A percentile compares a stretch with the other conserved stretches of the same genome.
Conservation (phyloP, 768 basidiomycete genomes). For the Hysterangium stoloniferum region DNA sequence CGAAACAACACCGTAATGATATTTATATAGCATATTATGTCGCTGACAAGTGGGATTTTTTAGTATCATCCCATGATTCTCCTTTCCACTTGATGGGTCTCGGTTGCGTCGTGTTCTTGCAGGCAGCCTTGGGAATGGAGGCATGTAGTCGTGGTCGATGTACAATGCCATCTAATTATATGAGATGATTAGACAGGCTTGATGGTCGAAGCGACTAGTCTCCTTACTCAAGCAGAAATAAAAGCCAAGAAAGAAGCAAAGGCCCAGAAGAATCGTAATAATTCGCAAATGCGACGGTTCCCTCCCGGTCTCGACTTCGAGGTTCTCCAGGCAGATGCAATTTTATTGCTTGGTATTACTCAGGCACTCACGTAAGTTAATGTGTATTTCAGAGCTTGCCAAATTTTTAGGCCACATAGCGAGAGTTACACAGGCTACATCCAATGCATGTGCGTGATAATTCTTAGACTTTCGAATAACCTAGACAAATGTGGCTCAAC, state of each 20-base stretch:
- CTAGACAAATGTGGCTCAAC: background rate
- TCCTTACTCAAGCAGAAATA: constrained; percentile 51
- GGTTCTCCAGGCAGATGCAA: constrained; percentile 63
- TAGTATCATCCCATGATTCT: constrained; percentile 44
- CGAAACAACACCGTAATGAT: constrained; percentile 26
- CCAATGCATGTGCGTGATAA: constrained; percentile 65
- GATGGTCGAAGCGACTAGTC: constrained; percentile 54
- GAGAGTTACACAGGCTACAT: constrained; percentile 75
- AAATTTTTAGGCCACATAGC: constrained; percentile 26
- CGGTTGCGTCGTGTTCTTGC: constrained; percentile 65
- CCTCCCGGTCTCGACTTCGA: constrained; percentile 68
- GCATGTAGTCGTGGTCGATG: constrained; percentile 26
- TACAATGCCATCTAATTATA: background rate
- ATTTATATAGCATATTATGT: background rate
- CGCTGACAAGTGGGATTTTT: constrained; percentile 6
- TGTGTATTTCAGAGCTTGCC: background rate
- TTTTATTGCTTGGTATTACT: constrained; percentile 62
- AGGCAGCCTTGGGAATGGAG: constrained; percentile 80
- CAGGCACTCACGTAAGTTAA: constrained; percentile 52
- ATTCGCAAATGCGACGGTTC: constrained; percentile 33
- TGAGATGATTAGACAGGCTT: constrained; percentile 36
- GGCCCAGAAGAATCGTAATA: constrained; percentile 26
- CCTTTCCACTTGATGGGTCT: constrained; percentile 69
- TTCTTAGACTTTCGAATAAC: background rate
- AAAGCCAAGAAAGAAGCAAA: constrained; percentile 47